Conservation (phyloP, 345 rosid genomes). For the Excoecaria cochinchinensis region DNA sequence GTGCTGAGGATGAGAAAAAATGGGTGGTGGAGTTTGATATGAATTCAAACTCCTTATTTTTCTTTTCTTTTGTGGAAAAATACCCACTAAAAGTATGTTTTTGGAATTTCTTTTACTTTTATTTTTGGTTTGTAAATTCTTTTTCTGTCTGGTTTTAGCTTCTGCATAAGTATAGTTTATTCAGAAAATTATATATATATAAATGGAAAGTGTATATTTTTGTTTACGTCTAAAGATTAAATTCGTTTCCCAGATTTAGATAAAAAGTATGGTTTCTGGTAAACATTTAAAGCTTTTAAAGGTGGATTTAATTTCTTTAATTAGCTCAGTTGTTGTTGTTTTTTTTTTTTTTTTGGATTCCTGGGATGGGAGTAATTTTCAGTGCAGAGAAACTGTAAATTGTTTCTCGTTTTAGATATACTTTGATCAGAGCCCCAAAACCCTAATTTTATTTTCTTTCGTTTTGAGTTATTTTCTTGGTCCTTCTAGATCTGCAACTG, state of each 20-base stretch:
- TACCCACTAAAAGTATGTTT: background rate
- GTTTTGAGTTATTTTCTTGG: background rate
- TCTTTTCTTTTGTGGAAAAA: background rate
- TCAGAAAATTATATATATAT: no score
- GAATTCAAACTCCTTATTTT: background rate
- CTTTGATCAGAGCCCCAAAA: background rate
- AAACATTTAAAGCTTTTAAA: constrained; percentile 1
- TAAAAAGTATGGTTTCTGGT: constrained; percentile 13
- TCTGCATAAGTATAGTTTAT: no score
- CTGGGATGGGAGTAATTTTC: no score
- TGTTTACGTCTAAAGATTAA: no score
- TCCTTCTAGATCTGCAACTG: constrained; percentile 27
- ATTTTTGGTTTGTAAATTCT: background rate
- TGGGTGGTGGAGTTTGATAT: constrained; percentile 7
- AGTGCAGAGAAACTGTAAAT: background rate
- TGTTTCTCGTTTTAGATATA: background rate
- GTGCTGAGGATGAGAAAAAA: background rate
- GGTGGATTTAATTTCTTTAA: background rate
- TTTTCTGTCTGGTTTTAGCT: background rate
- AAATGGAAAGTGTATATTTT: background rate
- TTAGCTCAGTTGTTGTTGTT: background rate
- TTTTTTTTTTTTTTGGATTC: background rate
- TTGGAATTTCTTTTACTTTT: background rate
- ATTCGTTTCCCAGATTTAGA: constrained; percentile 16
- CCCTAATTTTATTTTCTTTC: background rate